A percentile compares a stretch with the other conserved stretches of the same genome.
Evolutionary conservation across 2,329 filamentous ascomycete species (phyloP).

Genomic region (Macrophomina phaseolina): DNA sequence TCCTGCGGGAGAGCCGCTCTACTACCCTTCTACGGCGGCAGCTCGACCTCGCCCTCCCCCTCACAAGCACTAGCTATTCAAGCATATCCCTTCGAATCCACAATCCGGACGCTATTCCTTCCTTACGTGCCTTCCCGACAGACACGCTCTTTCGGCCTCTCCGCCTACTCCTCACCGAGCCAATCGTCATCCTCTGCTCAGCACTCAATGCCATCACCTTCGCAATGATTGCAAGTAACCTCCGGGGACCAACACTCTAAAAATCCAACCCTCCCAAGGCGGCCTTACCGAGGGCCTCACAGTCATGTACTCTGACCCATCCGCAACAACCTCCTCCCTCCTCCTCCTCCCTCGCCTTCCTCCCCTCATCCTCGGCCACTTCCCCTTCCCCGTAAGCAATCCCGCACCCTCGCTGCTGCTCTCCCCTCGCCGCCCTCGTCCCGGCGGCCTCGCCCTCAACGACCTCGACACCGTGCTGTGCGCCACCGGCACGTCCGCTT

Average conservation of each 20-base stretch:
- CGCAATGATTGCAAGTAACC: not conserved
- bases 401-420: not conserved
- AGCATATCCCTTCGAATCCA: not conserved
- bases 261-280: no score
- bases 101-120: slow-evolving; percentile 23
- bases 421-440: slow-evolving; percentile 23
- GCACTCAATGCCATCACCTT: slow-evolving; percentile 20
- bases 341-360: slow-evolving; percentile 18
- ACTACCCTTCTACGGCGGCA: slow-evolving; percentile 16
- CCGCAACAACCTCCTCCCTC: not conserved
- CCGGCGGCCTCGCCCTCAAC: slow-evolving; percentile 25
- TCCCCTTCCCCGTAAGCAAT: no score
- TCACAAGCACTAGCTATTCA: not conserved
- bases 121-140: slow-evolving; percentile 12
- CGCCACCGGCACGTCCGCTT: slow-evolving; percentile 20
- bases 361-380: slow-evolving; percentile 12
- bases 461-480: not conserved
- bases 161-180: slow-evolving; percentile 24
- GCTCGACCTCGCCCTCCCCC: not conserved
- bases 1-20: slow-evolving; percentile 16
- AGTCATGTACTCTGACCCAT: slow-evolving; percentile 9
- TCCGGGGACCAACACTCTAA: no score
- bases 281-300: slow-evolving; percentile 28
- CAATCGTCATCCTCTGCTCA: slow-evolving; percentile 25
- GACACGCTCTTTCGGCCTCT: slow-evolving; percentile 9